A percentile compares a stretch with the other conserved stretches of the same genome.
These are phyloP conservation scores for Wickerhamomyces xylosicus DNA, from an alignment of 805 yeast species.

Conservation along the genomic window DNA sequence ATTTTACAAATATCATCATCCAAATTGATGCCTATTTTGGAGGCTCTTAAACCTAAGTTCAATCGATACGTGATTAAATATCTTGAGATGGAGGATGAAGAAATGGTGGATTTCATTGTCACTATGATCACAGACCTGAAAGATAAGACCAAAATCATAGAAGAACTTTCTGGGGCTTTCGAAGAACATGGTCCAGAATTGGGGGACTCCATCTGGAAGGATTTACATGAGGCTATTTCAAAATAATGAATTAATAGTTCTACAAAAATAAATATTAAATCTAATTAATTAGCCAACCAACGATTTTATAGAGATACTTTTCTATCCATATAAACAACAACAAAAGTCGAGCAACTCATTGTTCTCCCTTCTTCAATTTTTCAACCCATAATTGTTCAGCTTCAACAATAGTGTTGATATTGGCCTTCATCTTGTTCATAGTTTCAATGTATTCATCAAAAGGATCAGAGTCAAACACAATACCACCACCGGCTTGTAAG, in stretches of 20 bases:
- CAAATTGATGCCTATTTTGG: conserved; percentile 11
- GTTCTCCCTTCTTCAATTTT: conserved; percentile 21
- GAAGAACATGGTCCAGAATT: conserved; percentile 37
- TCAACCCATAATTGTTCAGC: conserved; percentile 76
- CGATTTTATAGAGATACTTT: too few relatives aligned
- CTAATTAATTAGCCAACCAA: too few relatives aligned
- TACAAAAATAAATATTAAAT: too few relatives aligned
- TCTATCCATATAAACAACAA: too few relatives aligned
- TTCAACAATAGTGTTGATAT: conserved; percentile 80
- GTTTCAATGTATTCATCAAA: conserved; percentile 94
- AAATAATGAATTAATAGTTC: too few relatives aligned
- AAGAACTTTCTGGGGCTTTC: conserved; percentile 39
- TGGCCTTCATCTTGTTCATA: conserved; percentile 94
- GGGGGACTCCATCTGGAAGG: conserved; percentile 30
- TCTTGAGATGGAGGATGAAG: conserved; percentile 43
- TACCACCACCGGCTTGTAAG: conserved; percentile 98
- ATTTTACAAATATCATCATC: conserved; percentile 5
- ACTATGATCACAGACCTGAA: conserved; percentile 27
- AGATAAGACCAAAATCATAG: conserved; percentile 23
- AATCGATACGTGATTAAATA: conserved; percentile 37
- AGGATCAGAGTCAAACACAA: conserved; percentile 91
- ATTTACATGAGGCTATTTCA: conserved; percentile 1
- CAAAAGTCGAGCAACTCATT: not conserved
- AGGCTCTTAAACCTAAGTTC: conserved; percentile 24
- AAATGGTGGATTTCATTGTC: conserved; percentile 33